Evolutionary conservation across 2,329 filamentous ascomycete genomes (phyloP).

Genomic region (Phialocephala sp.): DNA sequence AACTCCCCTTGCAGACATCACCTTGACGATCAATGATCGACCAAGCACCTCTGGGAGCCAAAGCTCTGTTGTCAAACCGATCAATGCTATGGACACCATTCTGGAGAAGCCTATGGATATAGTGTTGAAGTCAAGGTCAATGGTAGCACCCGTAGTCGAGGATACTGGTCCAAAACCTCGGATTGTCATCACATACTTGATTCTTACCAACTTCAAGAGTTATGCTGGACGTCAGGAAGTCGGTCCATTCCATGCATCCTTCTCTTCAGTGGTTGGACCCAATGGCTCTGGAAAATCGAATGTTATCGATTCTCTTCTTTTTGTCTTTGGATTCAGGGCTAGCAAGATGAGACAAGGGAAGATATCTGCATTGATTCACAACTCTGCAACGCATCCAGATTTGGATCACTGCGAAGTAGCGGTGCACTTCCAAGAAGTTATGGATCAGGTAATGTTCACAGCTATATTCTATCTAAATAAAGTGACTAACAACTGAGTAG

Average conservation of each 20-base stretch:
- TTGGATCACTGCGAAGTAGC: constrained; percentile 93
- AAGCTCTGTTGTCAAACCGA: constrained; percentile 65
- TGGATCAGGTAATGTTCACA: constrained; percentile 69
- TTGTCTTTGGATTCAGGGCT: constrained; percentile 98
- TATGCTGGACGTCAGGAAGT: constrained; percentile 96
- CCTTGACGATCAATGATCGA: constrained; percentile 68
- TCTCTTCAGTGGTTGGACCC: constrained; percentile 96
- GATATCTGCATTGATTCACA: constrained; percentile 96
- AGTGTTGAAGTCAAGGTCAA: constrained; percentile 81
- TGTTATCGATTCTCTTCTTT: constrained; percentile 95
- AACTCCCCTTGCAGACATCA: constrained; percentile 77
- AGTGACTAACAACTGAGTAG: constrained; percentile 44
- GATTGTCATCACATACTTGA: constrained; percentile 90
- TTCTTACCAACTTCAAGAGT: constrained; percentile 98
- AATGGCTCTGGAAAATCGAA: constrained; percentile 99
- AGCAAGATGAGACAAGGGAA: constrained; percentile 99
- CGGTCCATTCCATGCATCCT: constrained; percentile 94
- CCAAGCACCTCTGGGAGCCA: constrained; percentile 55
- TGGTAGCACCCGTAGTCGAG: constrained; percentile 71
- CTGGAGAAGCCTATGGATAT: constrained; percentile 94
- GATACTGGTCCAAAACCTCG: constrained; percentile 79
- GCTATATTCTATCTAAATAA: constrained; percentile 10
- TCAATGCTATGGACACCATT: constrained; percentile 77
- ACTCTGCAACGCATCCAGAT: constrained; percentile 85
- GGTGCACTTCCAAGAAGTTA: constrained; percentile 94